Conservation (phyloP, 257 asterid genomes). For the Rubia yunnanensis region DNA sequence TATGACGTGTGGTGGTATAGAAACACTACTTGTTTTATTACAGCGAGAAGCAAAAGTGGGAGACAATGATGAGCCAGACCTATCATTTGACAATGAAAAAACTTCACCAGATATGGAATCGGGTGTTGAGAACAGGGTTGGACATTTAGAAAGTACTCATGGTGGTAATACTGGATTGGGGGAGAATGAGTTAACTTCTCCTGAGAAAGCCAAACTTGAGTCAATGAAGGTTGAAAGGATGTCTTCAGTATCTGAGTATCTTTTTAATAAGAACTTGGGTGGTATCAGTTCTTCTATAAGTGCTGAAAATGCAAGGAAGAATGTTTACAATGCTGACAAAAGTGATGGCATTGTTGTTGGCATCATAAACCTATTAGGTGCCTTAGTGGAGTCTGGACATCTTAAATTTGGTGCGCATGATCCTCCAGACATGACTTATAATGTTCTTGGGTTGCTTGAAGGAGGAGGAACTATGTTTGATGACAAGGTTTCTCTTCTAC, state of each 20-base stretch:
- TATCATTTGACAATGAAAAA: constrained; percentile 29
- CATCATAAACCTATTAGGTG: constrained; percentile 74
- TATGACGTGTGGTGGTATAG: constrained; percentile 87
- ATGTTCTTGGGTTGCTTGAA: constrained; percentile 69
- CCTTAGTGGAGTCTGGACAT: constrained; percentile 81
- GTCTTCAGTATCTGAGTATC: constrained; percentile 57
- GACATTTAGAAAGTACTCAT: constrained; percentile 24
- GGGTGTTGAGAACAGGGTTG: constrained; percentile 29
- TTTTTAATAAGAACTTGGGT: constrained; percentile 53
- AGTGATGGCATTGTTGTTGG: constrained; percentile 79
- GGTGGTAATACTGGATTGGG: constrained; percentile 31
- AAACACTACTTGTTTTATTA: constrained; percentile 87
- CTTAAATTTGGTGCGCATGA: constrained; percentile 68
- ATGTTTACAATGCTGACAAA: constrained; percentile 82
- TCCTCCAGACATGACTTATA: constrained; percentile 64
- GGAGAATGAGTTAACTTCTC: constrained; percentile 31
- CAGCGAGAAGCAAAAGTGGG: constrained; percentile 96
- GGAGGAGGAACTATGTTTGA: constrained; percentile 99
- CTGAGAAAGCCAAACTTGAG: constrained; percentile 38
- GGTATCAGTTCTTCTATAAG: constrained; percentile 76
- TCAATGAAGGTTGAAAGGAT: constrained; percentile 39
- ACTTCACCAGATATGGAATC: constrained; percentile 28
- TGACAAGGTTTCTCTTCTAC: constrained; percentile 95
- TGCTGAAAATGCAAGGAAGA: constrained; percentile 96
- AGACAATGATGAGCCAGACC: constrained; percentile 49